Conservation (phyloP, 305 asterid genomes). For the Solanum hybrid region DNA sequence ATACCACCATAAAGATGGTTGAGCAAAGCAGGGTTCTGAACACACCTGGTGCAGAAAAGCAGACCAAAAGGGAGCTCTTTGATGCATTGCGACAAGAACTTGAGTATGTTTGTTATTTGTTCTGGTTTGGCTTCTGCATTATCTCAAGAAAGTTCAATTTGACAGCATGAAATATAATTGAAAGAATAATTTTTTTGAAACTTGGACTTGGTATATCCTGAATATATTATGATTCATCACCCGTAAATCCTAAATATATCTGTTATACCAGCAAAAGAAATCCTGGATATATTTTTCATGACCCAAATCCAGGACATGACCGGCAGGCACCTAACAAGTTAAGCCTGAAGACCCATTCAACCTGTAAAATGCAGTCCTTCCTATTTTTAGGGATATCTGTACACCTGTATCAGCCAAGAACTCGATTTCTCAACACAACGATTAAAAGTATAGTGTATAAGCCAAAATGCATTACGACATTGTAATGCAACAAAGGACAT, state of each 20-base stretch:
- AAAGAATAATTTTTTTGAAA: background rate
- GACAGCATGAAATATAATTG: background rate
- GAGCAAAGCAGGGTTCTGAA: constrained; percentile 89
- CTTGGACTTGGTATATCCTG: background rate
- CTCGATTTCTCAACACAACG: background rate
- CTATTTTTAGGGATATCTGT: background rate
- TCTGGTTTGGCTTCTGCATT: background rate
- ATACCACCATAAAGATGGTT: constrained; percentile 82
- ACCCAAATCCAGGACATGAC: background rate
- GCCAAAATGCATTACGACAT: background rate
- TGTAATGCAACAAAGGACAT: background rate
- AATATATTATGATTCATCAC: background rate
- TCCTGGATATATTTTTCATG: background rate
- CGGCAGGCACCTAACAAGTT: background rate
- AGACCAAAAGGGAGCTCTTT: constrained; percentile 81
- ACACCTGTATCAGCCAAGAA: background rate
- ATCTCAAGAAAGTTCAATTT: background rate
- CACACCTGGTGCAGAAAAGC: constrained; percentile 89
- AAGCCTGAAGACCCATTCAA: background rate
- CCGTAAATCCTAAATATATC: background rate
- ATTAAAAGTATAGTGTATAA: background rate
- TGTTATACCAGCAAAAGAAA: background rate
- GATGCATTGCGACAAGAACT: constrained; percentile 89
- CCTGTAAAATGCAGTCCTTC: background rate
- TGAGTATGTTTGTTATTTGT: constrained; percentile 43